Evolutionary conservation across 2,329 filamentous ascomycete genomes (phyloP).

Genomic region (Calonectria ilicicola): DNA sequence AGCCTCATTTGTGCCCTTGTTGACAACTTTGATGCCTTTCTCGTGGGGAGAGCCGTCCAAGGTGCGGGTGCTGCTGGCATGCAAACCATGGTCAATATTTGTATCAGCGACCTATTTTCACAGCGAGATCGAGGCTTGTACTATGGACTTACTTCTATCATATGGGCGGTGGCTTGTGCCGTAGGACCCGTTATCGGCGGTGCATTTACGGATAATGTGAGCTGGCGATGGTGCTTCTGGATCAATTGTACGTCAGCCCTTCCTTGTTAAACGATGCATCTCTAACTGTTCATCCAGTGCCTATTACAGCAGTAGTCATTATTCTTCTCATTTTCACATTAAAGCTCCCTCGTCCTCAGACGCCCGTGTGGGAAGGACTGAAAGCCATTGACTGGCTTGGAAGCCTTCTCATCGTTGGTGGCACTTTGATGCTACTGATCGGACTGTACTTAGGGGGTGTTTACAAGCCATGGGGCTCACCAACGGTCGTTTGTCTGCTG

Average conservation of each 20-base stretch:
- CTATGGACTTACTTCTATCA: conserved; percentile 74
- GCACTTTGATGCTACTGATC: conserved; percentile 76
- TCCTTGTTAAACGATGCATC: conserved; percentile 15
- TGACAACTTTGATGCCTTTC: conserved; percentile 55
- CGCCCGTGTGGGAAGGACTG: conserved; percentile 70
- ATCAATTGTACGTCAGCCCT: conserved; percentile 58
- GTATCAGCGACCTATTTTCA: conserved; percentile 66
- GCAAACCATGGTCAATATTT: conserved; percentile 64
- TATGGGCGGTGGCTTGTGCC: conserved; percentile 74
- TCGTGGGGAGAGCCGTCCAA: conserved; percentile 58
- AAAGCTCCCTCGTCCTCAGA: conserved; percentile 75
- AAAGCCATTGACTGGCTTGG: conserved; percentile 73
- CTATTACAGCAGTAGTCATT: conserved; percentile 66
- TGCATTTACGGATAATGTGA: conserved; percentile 70
- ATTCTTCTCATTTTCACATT: conserved; percentile 71
- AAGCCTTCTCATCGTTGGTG: conserved; percentile 71
- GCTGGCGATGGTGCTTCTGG: conserved; percentile 62
- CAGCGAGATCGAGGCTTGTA: conserved; percentile 54
- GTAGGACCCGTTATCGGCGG: conserved; percentile 76
- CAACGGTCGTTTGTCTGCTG: conserved; percentile 72
- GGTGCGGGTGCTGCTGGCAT: conserved; percentile 65
- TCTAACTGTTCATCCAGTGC: conserved; percentile 45
- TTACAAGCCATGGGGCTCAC: conserved; percentile 70
- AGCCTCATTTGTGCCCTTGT: conserved; percentile 62
- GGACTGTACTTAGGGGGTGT: conserved; percentile 78